Evolutionary conservation across 495 filamentous ascomycete species (phyloP).

Genomic region (Trichoderma gamsii): DNA sequence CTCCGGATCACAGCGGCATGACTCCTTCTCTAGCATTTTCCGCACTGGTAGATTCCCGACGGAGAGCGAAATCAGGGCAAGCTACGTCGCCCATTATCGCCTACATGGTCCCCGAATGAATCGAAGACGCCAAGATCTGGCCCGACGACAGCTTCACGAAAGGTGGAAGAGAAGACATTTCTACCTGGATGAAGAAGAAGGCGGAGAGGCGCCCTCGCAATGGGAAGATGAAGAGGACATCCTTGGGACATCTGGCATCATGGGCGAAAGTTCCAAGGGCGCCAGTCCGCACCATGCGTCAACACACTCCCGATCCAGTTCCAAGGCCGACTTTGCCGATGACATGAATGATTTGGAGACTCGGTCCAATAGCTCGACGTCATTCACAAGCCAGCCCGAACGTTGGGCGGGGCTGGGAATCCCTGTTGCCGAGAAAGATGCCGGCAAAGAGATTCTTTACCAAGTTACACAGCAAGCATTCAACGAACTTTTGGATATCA

Average conservation of each 20-base stretch:
- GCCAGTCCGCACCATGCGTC: slow-evolving; percentile 46
- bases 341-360: slow-evolving; percentile 66
- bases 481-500: slow-evolving; percentile 74
- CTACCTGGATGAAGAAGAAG: slow-evolving; percentile 77
- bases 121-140: slow-evolving; percentile 26
- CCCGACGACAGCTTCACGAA: slow-evolving; percentile 55
- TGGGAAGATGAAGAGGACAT: slow-evolving; percentile 59
- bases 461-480: slow-evolving; percentile 84
- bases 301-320: slow-evolving; percentile 68
- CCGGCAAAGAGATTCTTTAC: slow-evolving; percentile 83
- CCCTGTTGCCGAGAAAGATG: slow-evolving; percentile 71
- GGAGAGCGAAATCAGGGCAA: slow-evolving; percentile 25
- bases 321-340: slow-evolving; percentile 78
- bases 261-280: slow-evolving; percentile 36
- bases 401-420: slow-evolving; percentile 80
- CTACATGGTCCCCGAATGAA: slow-evolving; percentile 16
- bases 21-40: background rate
- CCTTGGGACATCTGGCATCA: slow-evolving; percentile 34
- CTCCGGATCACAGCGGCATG: background rate
- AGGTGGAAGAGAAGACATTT: slow-evolving; percentile 69
- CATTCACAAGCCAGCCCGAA: slow-evolving; percentile 72
- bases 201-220: slow-evolving; percentile 55
- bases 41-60: slow-evolving; percentile 24
- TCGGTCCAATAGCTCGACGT: slow-evolving; percentile 72
- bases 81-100: background rate